A percentile compares a stretch with the other conserved stretches of the same genome.
Conservation (phyloP, 257 asterid genomes). For the Penstemon barbatus region DNA sequence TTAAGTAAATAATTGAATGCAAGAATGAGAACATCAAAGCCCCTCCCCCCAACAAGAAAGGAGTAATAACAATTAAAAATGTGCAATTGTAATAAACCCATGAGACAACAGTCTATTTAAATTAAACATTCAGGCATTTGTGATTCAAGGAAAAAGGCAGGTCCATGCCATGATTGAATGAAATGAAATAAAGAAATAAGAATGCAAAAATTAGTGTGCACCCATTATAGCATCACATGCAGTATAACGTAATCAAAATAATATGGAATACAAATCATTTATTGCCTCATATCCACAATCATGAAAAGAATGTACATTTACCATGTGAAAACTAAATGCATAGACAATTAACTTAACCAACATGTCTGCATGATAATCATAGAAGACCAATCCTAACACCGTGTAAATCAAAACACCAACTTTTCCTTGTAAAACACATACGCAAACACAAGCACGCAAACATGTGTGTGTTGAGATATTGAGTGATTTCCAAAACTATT, state of each 20-base stretch:
- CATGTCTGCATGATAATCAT: background rate
- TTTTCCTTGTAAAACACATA: background rate
- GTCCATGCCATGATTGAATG: background rate
- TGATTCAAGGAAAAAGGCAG: background rate
- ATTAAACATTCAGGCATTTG: background rate
- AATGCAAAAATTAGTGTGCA: background rate
- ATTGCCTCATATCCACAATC: background rate
- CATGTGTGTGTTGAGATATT: background rate
- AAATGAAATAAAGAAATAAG: background rate
- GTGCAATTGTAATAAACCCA: background rate
- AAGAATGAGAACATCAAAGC: conserved; percentile 10
- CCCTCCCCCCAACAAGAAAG: background rate
- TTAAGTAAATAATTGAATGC: background rate
- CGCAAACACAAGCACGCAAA: no score
- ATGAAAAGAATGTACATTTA: background rate
- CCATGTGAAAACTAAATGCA: background rate
- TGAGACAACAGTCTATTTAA: background rate
- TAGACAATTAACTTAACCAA: background rate
- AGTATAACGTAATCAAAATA: background rate
- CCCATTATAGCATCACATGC: background rate
- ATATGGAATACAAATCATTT: background rate
- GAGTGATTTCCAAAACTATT: conserved; percentile 1
- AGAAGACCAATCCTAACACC: conserved; percentile 9
- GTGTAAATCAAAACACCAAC: conserved; percentile 9
- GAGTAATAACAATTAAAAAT: conserved; percentile 1